Percentiles rank a stretch among this genome's conserved stretches.
Conservation (phyloP, 2,329 filamentous ascomycete genomes). For the Mariannaea elegans region DNA sequence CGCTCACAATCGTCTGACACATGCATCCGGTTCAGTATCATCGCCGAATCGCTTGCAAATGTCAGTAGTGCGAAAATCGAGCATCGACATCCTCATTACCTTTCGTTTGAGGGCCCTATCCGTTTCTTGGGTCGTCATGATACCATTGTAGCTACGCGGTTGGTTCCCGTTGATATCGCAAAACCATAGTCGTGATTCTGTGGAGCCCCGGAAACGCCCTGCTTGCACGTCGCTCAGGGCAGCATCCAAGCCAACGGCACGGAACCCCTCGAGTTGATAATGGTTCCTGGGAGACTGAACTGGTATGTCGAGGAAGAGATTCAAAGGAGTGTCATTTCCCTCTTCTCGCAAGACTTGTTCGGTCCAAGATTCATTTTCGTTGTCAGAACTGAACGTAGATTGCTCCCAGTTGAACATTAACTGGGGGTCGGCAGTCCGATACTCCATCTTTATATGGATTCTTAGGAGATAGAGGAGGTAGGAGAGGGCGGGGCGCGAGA, state of each 20-base stretch:
- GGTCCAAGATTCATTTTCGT: neutral
- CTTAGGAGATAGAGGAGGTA: too few species aligned
- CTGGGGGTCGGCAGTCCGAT: neutral
- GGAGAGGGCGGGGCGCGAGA: too few species aligned
- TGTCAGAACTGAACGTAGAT: neutral
- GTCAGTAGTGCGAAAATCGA: neutral
- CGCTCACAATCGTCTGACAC: constrained; percentile 1
- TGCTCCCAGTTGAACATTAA: neutral
- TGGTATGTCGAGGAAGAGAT: neutral
- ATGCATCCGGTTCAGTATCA: neutral
- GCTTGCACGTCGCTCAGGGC: neutral
- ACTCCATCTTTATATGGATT: too few species aligned
- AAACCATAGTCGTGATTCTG: neutral
- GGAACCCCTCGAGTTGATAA: neutral
- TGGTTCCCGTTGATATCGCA: neutral
- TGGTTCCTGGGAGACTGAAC: neutral
- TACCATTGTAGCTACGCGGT: neutral
- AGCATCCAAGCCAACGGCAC: neutral
- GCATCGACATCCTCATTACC: neutral
- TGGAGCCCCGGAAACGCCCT: neutral
- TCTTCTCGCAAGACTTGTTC: neutral
- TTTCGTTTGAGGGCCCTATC: neutral
- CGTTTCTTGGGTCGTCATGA: neutral
- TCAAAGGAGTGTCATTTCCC: neutral
- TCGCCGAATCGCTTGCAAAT: neutral